A percentile compares a stretch with the other conserved stretches of the same genome.
Conservation (phyloP, 371 early-diverging fungal species). For the Mortierella sp. region DNA sequence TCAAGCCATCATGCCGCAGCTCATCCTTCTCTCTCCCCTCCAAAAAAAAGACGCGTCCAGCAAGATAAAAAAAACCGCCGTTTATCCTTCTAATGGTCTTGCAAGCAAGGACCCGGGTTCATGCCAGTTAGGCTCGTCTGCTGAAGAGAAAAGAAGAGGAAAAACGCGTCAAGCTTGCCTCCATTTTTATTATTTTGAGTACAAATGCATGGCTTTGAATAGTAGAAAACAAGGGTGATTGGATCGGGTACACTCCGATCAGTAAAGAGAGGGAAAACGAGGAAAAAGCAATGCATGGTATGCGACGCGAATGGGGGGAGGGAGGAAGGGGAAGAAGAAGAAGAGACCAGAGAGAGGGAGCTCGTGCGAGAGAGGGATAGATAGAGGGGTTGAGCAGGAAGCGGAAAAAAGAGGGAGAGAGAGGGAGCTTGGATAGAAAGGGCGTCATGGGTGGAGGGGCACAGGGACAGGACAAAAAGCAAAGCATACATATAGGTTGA, state of each 20-base stretch:
- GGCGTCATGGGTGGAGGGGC: not conserved
- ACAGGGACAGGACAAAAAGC: too few species aligned
- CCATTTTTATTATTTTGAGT: not conserved
- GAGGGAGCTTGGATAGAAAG: not conserved
- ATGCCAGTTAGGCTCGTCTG: not conserved
- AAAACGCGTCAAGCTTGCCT: not conserved
- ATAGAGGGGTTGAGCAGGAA: not conserved
- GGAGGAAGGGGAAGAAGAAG: too few species aligned
- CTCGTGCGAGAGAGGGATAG: not conserved
- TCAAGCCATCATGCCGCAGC: not conserved
- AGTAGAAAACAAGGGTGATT: conserved; percentile 3
- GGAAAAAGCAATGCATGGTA: not conserved
- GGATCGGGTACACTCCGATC: conserved; percentile 7
- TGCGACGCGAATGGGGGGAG: not conserved
- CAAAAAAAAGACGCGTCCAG: not conserved
- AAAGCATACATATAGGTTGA: not conserved
- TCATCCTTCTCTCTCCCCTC: too few species aligned
- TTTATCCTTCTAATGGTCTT: too few species aligned
- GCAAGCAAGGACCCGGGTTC: not conserved
- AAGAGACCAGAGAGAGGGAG: not conserved
- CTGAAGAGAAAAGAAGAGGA: not conserved
- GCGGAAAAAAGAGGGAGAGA: not conserved
- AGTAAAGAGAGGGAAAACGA: not conserved
- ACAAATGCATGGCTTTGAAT: not conserved
- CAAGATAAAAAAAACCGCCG: not conserved